Percentiles rank a stretch among this genome's conserved stretches.
These are phyloP conservation scores for Endothia cerciana DNA, from an alignment of 2,329 filamentous ascomycete genomes.

Conservation along the genomic window DNA sequence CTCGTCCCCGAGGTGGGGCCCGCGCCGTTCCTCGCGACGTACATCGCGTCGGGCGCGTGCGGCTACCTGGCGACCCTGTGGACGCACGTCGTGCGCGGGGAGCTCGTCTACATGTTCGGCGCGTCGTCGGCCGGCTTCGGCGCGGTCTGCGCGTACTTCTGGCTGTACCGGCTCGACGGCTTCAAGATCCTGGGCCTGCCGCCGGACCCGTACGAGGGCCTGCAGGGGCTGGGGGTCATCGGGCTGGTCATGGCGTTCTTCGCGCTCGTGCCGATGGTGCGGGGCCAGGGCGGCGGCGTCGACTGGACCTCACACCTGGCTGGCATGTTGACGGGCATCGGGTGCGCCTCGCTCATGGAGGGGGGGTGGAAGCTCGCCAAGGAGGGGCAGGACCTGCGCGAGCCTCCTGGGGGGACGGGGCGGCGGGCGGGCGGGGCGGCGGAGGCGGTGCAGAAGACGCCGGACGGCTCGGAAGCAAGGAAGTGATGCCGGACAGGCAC, in stretches of 20 bases:
- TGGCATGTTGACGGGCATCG: constrained; percentile 53
- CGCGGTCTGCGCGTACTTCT: constrained; percentile 64
- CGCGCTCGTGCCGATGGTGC: constrained; percentile 53
- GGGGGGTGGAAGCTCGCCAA: constrained; percentile 35
- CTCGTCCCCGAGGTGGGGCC: constrained; percentile 69
- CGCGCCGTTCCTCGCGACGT: constrained; percentile 70
- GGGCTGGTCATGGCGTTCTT: constrained; percentile 51
- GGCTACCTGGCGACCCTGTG: constrained; percentile 63
- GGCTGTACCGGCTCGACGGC: constrained; percentile 58
- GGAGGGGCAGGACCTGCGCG: constrained; percentile 3
- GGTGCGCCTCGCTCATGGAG: constrained; percentile 44
- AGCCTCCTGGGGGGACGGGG: background rate
- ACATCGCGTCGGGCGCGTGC: constrained; percentile 60
- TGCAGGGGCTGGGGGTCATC: constrained; percentile 59
- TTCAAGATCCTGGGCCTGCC: constrained; percentile 63
- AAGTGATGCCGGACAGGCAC: background rate
- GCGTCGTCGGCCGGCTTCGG: constrained; percentile 69
- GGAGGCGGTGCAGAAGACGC: background rate
- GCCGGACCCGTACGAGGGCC: constrained; percentile 54
- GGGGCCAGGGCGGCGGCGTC: constrained; percentile 45
- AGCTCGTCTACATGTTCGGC: constrained; percentile 60
- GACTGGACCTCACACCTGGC: constrained; percentile 59
- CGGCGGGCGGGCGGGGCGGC: background rate
- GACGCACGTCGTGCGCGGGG: constrained; percentile 50
- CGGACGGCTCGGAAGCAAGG: background rate